Conservation (phyloP, 495 filamentous ascomycete species). For the Hypoxylon crocopeplum region DNA sequence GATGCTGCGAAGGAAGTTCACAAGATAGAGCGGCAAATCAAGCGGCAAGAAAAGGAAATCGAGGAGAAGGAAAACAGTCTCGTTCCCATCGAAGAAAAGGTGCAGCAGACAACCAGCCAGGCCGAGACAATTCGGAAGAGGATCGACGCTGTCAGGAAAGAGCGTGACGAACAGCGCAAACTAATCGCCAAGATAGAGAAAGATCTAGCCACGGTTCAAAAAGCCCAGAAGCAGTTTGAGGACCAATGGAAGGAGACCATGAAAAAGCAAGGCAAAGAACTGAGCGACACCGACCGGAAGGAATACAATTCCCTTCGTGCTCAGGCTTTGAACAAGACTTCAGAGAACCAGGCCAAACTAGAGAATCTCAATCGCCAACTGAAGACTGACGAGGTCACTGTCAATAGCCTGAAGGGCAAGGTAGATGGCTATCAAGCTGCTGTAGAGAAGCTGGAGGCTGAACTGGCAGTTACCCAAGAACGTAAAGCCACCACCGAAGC, state of each 20-base stretch:
- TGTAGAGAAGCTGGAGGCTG: conserved; percentile 72
- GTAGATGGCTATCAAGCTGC: conserved; percentile 79
- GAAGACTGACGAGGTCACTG: conserved; percentile 87
- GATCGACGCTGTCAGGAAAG: conserved; percentile 74
- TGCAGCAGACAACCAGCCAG: conserved; percentile 77
- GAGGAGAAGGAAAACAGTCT: conserved; percentile 84
- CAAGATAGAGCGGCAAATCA: conserved; percentile 83
- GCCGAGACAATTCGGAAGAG: conserved; percentile 69
- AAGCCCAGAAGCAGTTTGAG: conserved; percentile 89
- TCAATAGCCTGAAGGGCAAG: conserved; percentile 84
- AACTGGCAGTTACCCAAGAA: conserved; percentile 71
- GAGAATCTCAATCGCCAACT: conserved; percentile 83
- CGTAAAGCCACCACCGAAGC: conserved; percentile 66
- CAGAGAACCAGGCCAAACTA: conserved; percentile 80
- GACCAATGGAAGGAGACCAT: conserved; percentile 80
- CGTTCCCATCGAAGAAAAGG: conserved; percentile 91
- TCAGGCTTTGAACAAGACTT: conserved; percentile 85
- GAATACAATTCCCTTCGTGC: conserved; percentile 87
- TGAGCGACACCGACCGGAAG: conserved; percentile 85
- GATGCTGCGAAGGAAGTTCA: conserved; percentile 78
- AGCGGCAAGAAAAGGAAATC: conserved; percentile 84
- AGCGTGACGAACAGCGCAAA: conserved; percentile 71
- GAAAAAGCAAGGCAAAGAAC: conserved; percentile 82
- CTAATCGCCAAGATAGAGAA: conserved; percentile 76
- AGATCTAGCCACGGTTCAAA: conserved; percentile 82